Evolutionary conservation across 352 stramenopile species (phyloP).

Genomic region (Phytopythium chamaehyphon): DNA sequence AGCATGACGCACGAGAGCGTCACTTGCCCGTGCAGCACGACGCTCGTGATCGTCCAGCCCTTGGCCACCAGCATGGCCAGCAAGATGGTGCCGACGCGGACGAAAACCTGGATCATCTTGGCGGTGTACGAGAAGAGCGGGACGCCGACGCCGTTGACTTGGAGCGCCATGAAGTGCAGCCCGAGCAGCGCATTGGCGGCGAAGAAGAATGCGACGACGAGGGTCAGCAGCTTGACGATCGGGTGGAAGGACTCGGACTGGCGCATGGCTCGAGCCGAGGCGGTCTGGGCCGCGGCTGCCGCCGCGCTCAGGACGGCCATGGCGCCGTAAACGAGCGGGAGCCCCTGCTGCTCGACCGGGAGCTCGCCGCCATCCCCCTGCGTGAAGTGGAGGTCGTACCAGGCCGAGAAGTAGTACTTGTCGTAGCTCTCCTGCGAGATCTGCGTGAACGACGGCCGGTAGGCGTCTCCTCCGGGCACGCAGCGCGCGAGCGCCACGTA

Average conservation of each 20-base stretch:
- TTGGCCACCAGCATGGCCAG: constrained; percentile 75
- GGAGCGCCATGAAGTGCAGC: constrained; percentile 53
- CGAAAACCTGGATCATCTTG: constrained; percentile 66
- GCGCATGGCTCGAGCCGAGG: constrained; percentile 38
- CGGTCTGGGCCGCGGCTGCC: constrained; percentile 30
- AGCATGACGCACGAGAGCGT: constrained; percentile 68
- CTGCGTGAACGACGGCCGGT: constrained; percentile 53
- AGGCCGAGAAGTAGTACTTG: constrained; percentile 77
- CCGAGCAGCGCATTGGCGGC: constrained; percentile 55
- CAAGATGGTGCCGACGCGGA: constrained; percentile 64
- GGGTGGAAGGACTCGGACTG: constrained; percentile 74
- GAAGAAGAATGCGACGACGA: constrained; percentile 61
- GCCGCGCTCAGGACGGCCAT: constrained; percentile 38
- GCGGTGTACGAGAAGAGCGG: constrained; percentile 66
- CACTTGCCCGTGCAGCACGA: constrained; percentile 55
- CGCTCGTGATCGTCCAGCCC: constrained; percentile 75
- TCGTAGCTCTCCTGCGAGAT: constrained; percentile 69
- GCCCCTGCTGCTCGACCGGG: constrained; percentile 57
- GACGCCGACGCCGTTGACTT: constrained; percentile 64
- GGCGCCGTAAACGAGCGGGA: constrained; percentile 47
- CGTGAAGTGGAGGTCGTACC: constrained; percentile 78
- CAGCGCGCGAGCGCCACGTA: constrained; percentile 70
- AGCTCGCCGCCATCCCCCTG: constrained; percentile 60
- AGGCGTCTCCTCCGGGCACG: constrained; percentile 56
- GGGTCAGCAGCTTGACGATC: constrained; percentile 68